These are phyloP conservation scores for Cytidiella melzeri DNA, from an alignment of 768 basidiomycete species.

Conservation along the genomic window DNA sequence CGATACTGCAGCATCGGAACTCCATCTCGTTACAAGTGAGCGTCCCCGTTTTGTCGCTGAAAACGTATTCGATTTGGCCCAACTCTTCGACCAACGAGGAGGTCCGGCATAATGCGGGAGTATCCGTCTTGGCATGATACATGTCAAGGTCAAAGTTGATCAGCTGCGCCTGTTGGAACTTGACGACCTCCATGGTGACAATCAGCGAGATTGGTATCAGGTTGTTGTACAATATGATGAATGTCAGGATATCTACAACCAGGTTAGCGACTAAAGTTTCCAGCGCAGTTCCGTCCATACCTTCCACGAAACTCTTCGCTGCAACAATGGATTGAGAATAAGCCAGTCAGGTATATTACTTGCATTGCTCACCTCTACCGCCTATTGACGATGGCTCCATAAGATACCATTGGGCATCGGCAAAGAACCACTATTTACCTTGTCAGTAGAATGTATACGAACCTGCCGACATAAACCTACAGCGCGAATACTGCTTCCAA, in stretches of 20 bases:
- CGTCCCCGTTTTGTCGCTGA: constrained; percentile 93
- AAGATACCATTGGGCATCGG: constrained; percentile 87
- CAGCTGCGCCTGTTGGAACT: constrained; percentile 93
- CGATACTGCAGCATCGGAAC: constrained; percentile 85
- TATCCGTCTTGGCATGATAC: constrained; percentile 94
- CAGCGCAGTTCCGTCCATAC: constrained; percentile 33
- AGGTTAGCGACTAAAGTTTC: neutral
- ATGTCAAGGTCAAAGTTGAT: constrained; percentile 99
- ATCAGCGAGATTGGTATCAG: constrained; percentile 98
- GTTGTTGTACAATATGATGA: constrained; percentile 98
- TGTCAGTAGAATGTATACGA: neutral
- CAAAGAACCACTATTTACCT: constrained; percentile 70
- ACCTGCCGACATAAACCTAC: constrained; percentile 33
- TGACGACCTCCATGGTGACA: constrained; percentile 99
- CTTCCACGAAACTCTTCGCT: constrained; percentile 83
- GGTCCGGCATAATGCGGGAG: constrained; percentile 95
- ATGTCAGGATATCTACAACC: constrained; percentile 85
- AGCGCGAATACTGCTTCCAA: constrained; percentile 85
- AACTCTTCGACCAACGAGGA: constrained; percentile 97
- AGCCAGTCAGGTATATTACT: neutral
- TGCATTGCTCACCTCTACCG: constrained; percentile 46
- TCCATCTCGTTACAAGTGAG: constrained; percentile 99
- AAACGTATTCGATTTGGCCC: constrained; percentile 95
- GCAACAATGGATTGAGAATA: constrained; percentile 3
- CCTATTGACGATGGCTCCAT: constrained; percentile 52